Conservation (phyloP, 495 filamentous ascomycete genomes). For the Jackrogersella multiformis region DNA sequence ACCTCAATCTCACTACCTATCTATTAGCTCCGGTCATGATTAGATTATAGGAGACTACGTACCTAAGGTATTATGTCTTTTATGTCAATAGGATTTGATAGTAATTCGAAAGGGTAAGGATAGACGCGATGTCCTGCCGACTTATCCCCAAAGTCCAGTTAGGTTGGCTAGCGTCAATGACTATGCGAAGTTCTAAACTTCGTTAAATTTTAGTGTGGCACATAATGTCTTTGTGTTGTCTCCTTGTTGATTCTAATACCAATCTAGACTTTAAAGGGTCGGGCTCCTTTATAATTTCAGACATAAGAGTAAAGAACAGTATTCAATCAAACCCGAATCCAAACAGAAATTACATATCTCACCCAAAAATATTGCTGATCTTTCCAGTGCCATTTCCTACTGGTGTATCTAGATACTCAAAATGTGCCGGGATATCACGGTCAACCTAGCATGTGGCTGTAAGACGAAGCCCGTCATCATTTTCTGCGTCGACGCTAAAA, state of each 20-base stretch:
- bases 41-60: no score
- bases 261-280: not conserved
- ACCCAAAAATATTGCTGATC: not conserved
- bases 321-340: not conserved
- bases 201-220: not conserved
- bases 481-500: not conserved
- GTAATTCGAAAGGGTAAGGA: no score
- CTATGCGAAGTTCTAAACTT: not conserved
- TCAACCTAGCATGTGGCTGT: slow-evolving; percentile 16
- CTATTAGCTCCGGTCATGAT: no score
- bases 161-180: no score
- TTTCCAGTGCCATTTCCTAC: not conserved
- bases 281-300: not conserved
- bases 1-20: not conserved
- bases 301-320: not conserved
- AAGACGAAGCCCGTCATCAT: slow-evolving; percentile 1
- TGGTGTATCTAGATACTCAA: not conserved
- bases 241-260: not conserved
- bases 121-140: no score
- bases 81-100: no score
- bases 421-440: slow-evolving; percentile 15
- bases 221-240: not conserved
- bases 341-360: not conserved
- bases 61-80: not conserved
- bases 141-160: no score